Base-by-base conservation (phyloP, 1,139 yeast genomes). In the Pneumocystis canis region DNA sequence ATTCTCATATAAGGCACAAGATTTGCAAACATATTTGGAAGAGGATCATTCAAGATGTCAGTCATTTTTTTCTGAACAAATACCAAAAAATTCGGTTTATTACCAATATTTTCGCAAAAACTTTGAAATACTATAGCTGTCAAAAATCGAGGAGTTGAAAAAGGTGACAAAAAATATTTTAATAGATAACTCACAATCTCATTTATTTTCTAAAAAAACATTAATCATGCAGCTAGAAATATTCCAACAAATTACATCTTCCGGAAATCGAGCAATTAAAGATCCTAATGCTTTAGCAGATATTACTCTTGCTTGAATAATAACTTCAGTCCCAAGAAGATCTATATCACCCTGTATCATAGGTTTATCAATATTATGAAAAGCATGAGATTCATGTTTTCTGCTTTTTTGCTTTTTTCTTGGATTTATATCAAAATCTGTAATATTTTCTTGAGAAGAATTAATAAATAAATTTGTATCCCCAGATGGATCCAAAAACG, bases 311-410 rank as follows among this genome's bases (percentile, higher is more conserved):
- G 95, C 87, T 61, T 85, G 80, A 59, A 89, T 77, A 65, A 94
- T 82, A 0, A 82, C 82, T 57, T 88, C 90, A 63, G 80, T 76
- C 0, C 96, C 96, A 32, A 94, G 82, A 56, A 94, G 77, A 67
- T 90, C 84, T 25, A 92, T 87, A 75, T 94, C 99, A 69, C 98
- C 98, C 62, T 84, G 82, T 65, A 87, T 82, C 74, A 94, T 85
- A 3, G 98, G 97, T 1, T 95, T 85, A 74, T 94, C 99, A 64
- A 94, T 90, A 71, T 92, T 89, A 59, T 69, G 65, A 63, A 67
- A 47, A 68, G 67, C 61, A 58, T 60, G 54, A 4, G 63, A 60
- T 11, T 68, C 66, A 3, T 68, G 65, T 28, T 71, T 66, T 20
- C 74, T 67, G 16, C 72, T 66, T 64, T 63, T 5, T 58, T 63